Conservation (phyloP, 352 stramenopile genomes). For the Globisporangium rhizosaccharum region DNA sequence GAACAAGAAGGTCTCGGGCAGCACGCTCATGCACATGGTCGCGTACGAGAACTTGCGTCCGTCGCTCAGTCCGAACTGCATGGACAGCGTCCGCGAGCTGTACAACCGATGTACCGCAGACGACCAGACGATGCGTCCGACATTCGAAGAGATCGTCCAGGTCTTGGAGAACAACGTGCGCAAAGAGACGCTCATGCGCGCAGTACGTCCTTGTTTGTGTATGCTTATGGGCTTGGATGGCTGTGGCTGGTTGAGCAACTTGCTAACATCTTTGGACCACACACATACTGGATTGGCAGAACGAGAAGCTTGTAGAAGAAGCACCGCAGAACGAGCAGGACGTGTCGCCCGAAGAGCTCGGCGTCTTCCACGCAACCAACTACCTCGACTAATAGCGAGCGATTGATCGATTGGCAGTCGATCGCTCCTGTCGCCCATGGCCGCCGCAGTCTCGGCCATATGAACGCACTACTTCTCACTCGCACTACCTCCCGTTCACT, state of each 20-base stretch:
- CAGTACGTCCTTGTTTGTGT: slow-evolving; percentile 39
- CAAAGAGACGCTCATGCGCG: slow-evolving; percentile 78
- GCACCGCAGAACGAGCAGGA: slow-evolving; percentile 38
- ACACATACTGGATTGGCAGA: slow-evolving; percentile 8
- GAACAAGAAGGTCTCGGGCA: slow-evolving; percentile 84
- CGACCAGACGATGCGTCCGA: slow-evolving; percentile 66
- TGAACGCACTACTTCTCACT: neutral
- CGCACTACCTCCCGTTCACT: neutral
- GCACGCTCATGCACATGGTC: slow-evolving; percentile 87
- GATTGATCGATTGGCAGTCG: slow-evolving; percentile 7
- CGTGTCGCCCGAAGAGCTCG: slow-evolving; percentile 75
- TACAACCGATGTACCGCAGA: slow-evolving; percentile 79
- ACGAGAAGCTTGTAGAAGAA: slow-evolving; percentile 16
- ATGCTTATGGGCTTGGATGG: neutral
- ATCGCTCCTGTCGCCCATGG: neutral
- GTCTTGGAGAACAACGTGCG: slow-evolving; percentile 81
- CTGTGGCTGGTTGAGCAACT: neutral
- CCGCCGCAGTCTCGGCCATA: neutral
- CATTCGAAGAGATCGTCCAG: slow-evolving; percentile 84
- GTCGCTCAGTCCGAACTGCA: slow-evolving; percentile 78
- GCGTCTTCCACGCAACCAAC: slow-evolving; percentile 75
- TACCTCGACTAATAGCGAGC: slow-evolving; percentile 61
- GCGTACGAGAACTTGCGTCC: slow-evolving; percentile 85
- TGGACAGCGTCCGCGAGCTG: slow-evolving; percentile 74
- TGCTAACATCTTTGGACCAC: neutral